Conservation (phyloP, 2,329 filamentous ascomycete genomes). For the Tolypocladium nubicola region DNA sequence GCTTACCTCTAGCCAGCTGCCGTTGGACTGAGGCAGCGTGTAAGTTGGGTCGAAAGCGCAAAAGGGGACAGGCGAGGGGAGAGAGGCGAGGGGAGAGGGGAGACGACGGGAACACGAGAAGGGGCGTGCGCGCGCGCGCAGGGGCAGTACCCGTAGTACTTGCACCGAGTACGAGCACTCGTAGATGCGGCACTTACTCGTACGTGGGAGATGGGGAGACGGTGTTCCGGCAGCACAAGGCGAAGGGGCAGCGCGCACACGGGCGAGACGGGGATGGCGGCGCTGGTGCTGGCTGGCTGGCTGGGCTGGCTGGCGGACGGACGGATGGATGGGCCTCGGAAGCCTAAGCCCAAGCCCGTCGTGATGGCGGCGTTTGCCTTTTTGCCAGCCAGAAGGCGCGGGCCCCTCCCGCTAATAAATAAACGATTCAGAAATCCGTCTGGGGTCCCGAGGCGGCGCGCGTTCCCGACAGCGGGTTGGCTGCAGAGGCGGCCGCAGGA, state of each 20-base stretch:
- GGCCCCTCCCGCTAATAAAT: conserved; percentile 2
- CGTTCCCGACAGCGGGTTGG: conserved; percentile 21
- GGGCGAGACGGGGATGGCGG: background rate
- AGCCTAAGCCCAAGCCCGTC: background rate
- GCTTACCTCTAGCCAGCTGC: background rate
- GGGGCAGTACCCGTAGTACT: background rate
- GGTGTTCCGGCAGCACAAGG: background rate
- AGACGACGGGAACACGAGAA: background rate
- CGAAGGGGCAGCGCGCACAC: background rate
- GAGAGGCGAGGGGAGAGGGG: background rate
- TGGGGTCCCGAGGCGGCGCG: conserved; percentile 21
- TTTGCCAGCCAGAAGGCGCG: background rate
- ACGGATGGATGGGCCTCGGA: background rate
- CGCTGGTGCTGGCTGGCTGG: background rate
- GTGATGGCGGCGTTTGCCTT: background rate
- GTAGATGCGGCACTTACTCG: background rate
- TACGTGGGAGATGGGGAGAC: background rate
- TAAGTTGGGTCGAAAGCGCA: background rate
- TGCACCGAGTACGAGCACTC: no score
- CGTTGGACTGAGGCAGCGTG: background rate
- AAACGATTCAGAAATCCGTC: conserved; percentile 3
- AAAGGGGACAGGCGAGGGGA: background rate
- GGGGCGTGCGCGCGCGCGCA: background rate
- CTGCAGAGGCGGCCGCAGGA: conserved; percentile 28
- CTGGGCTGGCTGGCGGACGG: background rate